Conservation (phyloP, 2,329 filamentous ascomycete genomes). For the Hymenoscyphus scutula region DNA sequence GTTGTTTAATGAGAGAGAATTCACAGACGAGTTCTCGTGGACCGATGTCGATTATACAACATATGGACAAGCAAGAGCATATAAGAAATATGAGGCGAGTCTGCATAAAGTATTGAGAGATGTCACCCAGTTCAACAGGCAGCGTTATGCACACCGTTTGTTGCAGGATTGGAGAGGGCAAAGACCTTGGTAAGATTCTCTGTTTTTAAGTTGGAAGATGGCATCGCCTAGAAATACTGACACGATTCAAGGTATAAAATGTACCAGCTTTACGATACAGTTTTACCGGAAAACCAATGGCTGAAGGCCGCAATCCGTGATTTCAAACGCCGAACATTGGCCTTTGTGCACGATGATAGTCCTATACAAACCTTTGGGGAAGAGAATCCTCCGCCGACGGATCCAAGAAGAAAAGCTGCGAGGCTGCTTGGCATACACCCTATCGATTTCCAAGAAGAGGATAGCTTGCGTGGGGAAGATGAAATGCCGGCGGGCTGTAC, state of each 20-base stretch:
- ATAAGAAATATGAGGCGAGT: too few relatives aligned
- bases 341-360: background rate
- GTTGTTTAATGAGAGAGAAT: slow-evolving; percentile 9
- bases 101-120: background rate
- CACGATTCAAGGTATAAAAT: background rate
- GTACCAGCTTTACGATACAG: slow-evolving; percentile 14
- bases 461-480: background rate
- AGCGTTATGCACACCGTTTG: slow-evolving; percentile 19
- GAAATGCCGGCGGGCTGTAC: background rate
- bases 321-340: background rate
- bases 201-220: background rate
- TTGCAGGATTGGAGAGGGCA: slow-evolving; percentile 19
- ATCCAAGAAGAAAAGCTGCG: background rate
- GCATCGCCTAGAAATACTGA: slow-evolving; percentile 7
- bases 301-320: slow-evolving; percentile 4
- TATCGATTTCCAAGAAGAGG: slow-evolving; percentile 4
- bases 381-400: background rate
- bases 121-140: slow-evolving; percentile 10
- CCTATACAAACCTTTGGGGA: background rate
- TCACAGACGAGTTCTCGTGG: background rate
- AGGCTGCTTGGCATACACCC: slow-evolving; percentile 11
- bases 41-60: too few relatives aligned
- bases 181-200: slow-evolving; percentile 20
- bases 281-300: slow-evolving; percentile 8
- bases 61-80: too few relatives aligned